Percentiles rank a stretch among this genome's conserved stretches.
These are phyloP conservation scores for Silene conica DNA, from an alignment of 148 eudicot genomes.

Conservation along the genomic window DNA sequence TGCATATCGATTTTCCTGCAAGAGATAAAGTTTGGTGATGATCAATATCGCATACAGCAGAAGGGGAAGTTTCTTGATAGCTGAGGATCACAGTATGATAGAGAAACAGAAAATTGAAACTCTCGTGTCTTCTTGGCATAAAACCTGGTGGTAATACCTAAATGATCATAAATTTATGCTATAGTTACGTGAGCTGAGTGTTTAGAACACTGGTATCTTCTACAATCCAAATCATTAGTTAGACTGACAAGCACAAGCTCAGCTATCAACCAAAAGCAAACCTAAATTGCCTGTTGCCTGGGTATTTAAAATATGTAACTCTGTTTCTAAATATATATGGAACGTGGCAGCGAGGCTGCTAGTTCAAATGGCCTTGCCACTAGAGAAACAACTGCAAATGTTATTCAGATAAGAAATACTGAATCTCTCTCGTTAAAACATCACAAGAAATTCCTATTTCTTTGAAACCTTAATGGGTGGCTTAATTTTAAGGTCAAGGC, in stretches of 20 bases:
- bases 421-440: slow-evolving; percentile 1
- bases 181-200: not conserved
- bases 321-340: not conserved
- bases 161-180: not conserved
- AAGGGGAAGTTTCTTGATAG: not conserved
- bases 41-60: not conserved
- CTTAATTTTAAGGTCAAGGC: not conserved
- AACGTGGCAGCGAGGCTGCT: too few relatives aligned
- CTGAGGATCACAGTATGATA: not conserved
- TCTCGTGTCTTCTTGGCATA: not conserved
- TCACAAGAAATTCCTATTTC: not conserved
- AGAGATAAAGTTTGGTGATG: slow-evolving; percentile 1
- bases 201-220: not conserved
- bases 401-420: not conserved
- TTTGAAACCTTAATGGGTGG: not conserved
- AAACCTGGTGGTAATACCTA: not conserved
- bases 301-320: not conserved
- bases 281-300: not conserved
- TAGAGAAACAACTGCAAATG: not conserved
- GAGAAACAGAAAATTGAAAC: not conserved
- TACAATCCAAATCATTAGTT: not conserved
- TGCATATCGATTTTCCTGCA: slow-evolving; percentile 89
- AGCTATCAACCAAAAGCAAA: not conserved
- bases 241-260: not conserved
- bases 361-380: not conserved